Evolutionary conservation across 441 rosid species (phyloP).

Genomic region (Metrosideros polymorpha): DNA sequence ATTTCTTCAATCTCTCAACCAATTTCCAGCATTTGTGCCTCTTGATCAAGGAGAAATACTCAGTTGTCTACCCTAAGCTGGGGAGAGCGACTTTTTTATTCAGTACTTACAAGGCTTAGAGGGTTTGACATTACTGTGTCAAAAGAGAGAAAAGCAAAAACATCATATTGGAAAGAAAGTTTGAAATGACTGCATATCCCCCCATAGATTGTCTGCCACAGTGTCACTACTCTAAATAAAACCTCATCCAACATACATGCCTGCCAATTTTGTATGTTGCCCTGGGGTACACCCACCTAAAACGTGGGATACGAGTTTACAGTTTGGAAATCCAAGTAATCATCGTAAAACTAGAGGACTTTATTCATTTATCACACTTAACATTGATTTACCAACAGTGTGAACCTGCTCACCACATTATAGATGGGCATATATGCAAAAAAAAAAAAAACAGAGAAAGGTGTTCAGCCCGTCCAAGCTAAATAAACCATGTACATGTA

Average conservation of each 20-base stretch:
- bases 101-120: not conserved
- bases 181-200: not conserved
- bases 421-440: not conserved
- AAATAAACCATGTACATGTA: not conserved
- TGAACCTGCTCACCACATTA: not conserved
- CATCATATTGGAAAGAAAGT: not conserved
- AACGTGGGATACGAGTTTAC: not conserved
- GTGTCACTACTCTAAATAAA: not conserved
- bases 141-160: not conserved
- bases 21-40: not conserved
- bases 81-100: not conserved
- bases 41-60: not conserved
- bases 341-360: not conserved
- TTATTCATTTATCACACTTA: not conserved
- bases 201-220: not conserved
- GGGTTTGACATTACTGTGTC: not conserved
- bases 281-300: not conserved
- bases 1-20: not conserved
- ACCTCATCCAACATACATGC: not conserved
- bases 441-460: not conserved
- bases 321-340: not conserved
- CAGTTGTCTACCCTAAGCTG: not conserved
- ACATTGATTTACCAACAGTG: not conserved
- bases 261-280: not conserved
- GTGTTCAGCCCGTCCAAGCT: not conserved